phyloP scores from a whole-genome alignment of 441 rosid species.

The Kokia cookei region DNA sequence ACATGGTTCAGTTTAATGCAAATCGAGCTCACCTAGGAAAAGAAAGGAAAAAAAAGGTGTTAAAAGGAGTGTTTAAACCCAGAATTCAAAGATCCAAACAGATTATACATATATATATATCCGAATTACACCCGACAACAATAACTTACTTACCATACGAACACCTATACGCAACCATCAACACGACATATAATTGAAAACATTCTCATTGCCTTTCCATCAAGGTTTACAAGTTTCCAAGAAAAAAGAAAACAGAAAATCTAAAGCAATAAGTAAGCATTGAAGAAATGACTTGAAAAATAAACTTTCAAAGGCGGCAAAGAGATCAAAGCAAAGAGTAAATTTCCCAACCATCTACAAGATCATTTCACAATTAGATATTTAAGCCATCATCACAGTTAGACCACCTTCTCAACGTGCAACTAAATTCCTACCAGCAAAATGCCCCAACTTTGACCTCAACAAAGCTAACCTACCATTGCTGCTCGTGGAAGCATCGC shows the following conservation, averaged over 20 bases:
- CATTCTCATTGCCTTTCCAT: neutral
- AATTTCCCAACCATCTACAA: neutral
- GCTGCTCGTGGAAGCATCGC: conserved; percentile 25
- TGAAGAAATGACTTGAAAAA: neutral
- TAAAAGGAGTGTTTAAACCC: neutral
- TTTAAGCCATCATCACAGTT: conserved; percentile 27
- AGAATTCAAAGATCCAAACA: neutral
- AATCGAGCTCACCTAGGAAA: neutral
- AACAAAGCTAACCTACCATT: conserved; percentile 49
- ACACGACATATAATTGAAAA: neutral
- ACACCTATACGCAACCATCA: neutral
- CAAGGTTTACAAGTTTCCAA: neutral
- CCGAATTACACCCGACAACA: neutral
- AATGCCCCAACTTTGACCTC: conserved; percentile 53
- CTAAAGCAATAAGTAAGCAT: neutral
- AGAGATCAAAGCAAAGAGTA: conserved; percentile 6
- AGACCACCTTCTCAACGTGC: conserved; percentile 59
- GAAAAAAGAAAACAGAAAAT: neutral
- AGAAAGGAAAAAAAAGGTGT: neutral
- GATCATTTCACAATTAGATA: conserved; percentile 31
- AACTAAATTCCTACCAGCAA: conserved; percentile 53
- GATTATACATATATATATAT: neutral
- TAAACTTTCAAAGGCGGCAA: neutral
- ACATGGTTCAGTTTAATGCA: neutral
- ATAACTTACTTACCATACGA: neutral